Evolutionary conservation across 1,284 basidiomycete species (phyloP).

Genomic region (Irpex sp.): DNA sequence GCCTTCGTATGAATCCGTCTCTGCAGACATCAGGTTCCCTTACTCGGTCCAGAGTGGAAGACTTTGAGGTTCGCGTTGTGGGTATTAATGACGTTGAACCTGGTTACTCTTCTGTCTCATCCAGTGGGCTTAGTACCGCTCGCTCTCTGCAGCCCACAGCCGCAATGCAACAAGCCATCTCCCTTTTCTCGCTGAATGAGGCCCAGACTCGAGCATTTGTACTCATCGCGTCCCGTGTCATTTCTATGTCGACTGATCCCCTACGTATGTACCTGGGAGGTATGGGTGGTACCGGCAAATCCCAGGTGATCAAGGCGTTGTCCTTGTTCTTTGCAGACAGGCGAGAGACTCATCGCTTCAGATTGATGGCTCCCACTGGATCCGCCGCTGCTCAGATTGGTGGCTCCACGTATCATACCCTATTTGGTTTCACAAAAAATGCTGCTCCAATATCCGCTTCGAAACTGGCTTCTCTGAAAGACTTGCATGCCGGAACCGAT

Average conservation of each 20-base stretch:
- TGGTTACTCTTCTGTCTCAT: too few species aligned
- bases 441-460: not conserved
- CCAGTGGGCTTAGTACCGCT: too few species aligned
- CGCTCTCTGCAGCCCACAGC: not conserved
- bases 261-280: conserved; percentile 32
- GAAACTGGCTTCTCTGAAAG: not conserved
- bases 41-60: not conserved
- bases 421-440: conserved; percentile 22
- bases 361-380: conserved; percentile 32
- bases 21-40: too few species aligned
- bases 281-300: conserved; percentile 37
- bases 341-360: conserved; percentile 17
- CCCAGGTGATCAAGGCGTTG: conserved; percentile 33
- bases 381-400: conserved; percentile 28
- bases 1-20: not conserved
- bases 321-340: conserved; percentile 22
- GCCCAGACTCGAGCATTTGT: conserved; percentile 32
- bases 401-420: conserved; percentile 34
- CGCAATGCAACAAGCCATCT: not conserved
- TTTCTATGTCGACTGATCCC: conserved; percentile 10
- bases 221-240: conserved; percentile 27
- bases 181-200: conserved; percentile 18
- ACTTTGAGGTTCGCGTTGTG: not conserved
- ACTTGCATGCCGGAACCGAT: not conserved
- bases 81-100: not conserved